Base-by-base conservation (phyloP, 768 basidiomycete species). In the Kwoniella heveanensis region DNA sequence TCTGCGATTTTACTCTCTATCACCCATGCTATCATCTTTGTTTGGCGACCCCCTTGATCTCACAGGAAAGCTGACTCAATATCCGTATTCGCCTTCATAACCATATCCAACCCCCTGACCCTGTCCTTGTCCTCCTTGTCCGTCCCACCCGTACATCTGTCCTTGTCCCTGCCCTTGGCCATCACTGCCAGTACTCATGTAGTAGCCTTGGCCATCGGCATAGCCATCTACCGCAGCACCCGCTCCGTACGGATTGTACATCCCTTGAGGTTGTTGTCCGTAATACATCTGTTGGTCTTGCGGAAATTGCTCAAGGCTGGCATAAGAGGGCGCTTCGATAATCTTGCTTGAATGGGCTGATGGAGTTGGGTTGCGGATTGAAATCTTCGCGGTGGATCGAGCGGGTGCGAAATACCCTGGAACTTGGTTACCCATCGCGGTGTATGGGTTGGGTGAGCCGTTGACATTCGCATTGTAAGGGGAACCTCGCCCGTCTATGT, bases 391-490 rank as follows among this genome's bases (percentile, higher is more conserved):
- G 24, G 47, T 36, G 32, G 57, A 49, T 54, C 61, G 60, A 48
- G 72, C 65, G 2, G 72, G 72, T 15, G 65, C 57, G 51, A 74
- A 74, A 49, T 69, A 71, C 5, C 57, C 67, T 39, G 50, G 50
- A 4, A 62, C 44, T 44, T 48, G 59, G n/a, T 39, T 49, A 29
- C 4, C 64, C 49, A 37, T 64, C 50, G 46, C 44, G 19, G 36
- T 24, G 22, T 57, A 47, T 8, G 51, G 55, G 24, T 44, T 54
- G 8, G 52, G 57, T 8, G 57, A 57, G 19, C 29, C 48, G 17
- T 13, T 44, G 10, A 44, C 3, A 5, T 24, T 22, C 24, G 30
- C 36, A 30, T 22, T 47, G 29, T 46, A 60, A 15, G 64, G 64
- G 21, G 64, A 65, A 24, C 53, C 58, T 25, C 64, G 44, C 10